phyloP scores from a whole-genome alignment of 495 filamentous ascomycete genomes.

The Penicillium taxi region DNA sequence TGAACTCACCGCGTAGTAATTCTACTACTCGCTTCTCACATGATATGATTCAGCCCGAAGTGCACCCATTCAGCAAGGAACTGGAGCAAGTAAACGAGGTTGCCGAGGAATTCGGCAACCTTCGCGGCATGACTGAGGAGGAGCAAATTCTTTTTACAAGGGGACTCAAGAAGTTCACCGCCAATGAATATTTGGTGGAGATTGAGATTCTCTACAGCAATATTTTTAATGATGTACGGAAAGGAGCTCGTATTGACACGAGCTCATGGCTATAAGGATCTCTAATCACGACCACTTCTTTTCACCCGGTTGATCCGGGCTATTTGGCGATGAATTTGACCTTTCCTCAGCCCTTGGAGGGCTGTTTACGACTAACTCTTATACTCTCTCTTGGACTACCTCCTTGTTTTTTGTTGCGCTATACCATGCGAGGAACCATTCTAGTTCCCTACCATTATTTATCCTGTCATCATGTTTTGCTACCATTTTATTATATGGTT shows the following conservation, averaged over 20 bases:
- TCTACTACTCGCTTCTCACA: constrained; percentile 29
- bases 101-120: constrained; percentile 72
- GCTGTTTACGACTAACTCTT: constrained; percentile 23
- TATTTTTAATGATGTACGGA: constrained; percentile 43
- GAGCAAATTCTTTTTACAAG: constrained; percentile 55
- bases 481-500: constrained; percentile 1
- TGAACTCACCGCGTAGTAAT: constrained; percentile 27
- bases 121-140: constrained; percentile 61
- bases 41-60: constrained; percentile 38
- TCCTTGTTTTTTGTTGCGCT: constrained; percentile 10
- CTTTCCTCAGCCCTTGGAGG: constrained; percentile 15
- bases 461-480: constrained; percentile 1
- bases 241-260: constrained; percentile 27
- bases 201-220: constrained; percentile 60
- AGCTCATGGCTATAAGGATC: constrained; percentile 36
- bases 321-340: too few species aligned
- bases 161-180: constrained; percentile 67
- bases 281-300: constrained; percentile 3
- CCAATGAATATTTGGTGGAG: constrained; percentile 77
- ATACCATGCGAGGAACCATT: constrained; percentile 25
- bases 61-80: constrained; percentile 46
- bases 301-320: constrained; percentile 20
- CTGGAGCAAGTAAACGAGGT: constrained; percentile 53
- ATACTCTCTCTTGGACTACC: constrained; percentile 23
- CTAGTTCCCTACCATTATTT: constrained; percentile 12